phyloP scores from a whole-genome alignment of 2,329 filamentous ascomycete genomes.

The Bretziella fagacearum region DNA sequence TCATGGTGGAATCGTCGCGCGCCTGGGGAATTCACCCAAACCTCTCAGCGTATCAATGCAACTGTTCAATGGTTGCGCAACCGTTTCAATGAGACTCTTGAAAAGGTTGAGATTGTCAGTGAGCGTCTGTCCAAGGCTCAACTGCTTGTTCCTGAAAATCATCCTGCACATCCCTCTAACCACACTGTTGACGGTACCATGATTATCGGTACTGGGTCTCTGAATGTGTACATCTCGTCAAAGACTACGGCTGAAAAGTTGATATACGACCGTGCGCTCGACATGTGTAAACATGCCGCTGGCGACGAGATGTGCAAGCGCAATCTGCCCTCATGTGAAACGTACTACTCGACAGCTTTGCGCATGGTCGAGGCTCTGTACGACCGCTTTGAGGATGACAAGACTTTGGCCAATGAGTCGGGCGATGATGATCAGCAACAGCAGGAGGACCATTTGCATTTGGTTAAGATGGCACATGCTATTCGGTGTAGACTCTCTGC shows the following conservation, averaged over 20 bases:
- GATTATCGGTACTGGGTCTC: constrained; percentile 45
- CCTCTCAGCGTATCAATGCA: constrained; percentile 63
- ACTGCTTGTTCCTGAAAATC: constrained; percentile 62
- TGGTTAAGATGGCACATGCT: constrained; percentile 30
- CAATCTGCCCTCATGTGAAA: constrained; percentile 72
- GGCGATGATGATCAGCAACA: constrained; percentile 19
- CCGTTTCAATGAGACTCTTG: constrained; percentile 91
- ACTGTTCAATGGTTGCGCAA: constrained; percentile 90
- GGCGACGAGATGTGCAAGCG: constrained; percentile 92
- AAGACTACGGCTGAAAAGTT: constrained; percentile 90
- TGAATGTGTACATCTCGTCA: constrained; percentile 68
- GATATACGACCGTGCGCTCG: constrained; percentile 93
- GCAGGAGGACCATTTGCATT: constrained; percentile 51
- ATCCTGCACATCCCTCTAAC: constrained; percentile 73
- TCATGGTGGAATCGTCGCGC: constrained; percentile 77
- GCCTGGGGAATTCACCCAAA: constrained; percentile 42
- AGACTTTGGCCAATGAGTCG: constrained; percentile 24
- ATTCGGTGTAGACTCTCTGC: constrained; percentile 2
- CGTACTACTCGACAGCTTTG: constrained; percentile 85
- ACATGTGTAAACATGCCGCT: constrained; percentile 89
- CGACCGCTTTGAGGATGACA: constrained; percentile 49
- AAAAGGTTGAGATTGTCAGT: constrained; percentile 91
- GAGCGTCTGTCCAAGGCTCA: constrained; percentile 77
- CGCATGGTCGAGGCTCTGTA: constrained; percentile 89
- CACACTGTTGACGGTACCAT: constrained; percentile 40